Evolutionary conservation across 2,329 filamentous ascomycete species (phyloP).

Genomic region (Fonsecaea multimorphosa): DNA sequence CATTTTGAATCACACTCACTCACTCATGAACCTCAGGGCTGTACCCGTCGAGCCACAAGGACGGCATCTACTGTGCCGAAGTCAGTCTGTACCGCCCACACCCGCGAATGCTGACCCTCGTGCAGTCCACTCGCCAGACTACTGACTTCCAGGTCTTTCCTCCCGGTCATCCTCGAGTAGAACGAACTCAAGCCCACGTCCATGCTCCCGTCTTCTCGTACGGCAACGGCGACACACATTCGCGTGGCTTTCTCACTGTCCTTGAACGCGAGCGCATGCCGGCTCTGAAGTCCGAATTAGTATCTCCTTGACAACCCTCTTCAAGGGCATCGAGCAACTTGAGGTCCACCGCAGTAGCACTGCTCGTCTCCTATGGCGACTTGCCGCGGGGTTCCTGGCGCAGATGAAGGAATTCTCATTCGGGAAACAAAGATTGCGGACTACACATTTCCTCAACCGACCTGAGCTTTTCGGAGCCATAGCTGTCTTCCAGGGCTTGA

Average conservation of each 20-base stretch:
- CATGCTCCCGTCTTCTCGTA: conserved; percentile 22
- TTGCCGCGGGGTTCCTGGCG: no score
- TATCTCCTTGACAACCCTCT: conserved; percentile 22
- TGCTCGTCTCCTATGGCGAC: conserved; percentile 14
- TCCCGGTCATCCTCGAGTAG: neutral
- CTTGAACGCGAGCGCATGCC: conserved; percentile 2
- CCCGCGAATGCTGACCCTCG: conserved; percentile 11
- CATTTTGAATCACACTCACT: no score
- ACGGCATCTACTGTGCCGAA: conserved; percentile 13
- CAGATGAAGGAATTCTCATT: no score
- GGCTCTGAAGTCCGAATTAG: conserved; percentile 14
- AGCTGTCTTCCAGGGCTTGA: no score
- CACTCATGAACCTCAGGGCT: no score
- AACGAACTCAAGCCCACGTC: conserved; percentile 12
- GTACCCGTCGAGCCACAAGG: neutral
- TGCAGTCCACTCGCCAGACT: conserved; percentile 12
- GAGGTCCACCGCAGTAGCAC: conserved; percentile 7
- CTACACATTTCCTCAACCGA: no score
- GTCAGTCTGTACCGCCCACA: conserved; percentile 20
- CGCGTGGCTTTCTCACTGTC: conserved; percentile 7
- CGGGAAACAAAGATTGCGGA: no score
- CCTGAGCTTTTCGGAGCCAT: no score
- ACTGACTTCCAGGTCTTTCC: conserved; percentile 12
- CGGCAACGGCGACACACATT: conserved; percentile 30
- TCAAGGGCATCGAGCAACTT: conserved; percentile 16